Conservation (phyloP, 805 yeast genomes). For the Cyberlindnera galapagoensis region DNA sequence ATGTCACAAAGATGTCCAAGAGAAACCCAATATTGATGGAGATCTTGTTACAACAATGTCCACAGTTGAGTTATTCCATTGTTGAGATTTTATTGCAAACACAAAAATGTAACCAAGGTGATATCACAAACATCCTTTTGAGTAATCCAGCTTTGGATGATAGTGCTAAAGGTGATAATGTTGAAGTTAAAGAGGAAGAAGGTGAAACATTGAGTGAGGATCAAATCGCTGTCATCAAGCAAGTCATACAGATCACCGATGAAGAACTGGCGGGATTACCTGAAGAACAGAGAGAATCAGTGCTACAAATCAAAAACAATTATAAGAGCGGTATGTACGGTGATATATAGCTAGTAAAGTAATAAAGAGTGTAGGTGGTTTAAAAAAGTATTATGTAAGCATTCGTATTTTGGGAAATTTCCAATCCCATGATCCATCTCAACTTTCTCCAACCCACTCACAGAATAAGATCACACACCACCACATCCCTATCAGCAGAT, state of each 20-base stretch:
- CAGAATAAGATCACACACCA: neutral
- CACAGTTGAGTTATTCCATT: conserved; percentile 77
- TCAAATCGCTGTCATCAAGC: conserved; percentile 41
- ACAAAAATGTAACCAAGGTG: conserved; percentile 3
- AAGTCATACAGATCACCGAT: conserved; percentile 46
- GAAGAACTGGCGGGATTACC: conserved; percentile 45
- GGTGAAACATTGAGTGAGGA: conserved; percentile 26
- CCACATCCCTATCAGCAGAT: no score
- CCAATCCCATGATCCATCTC: neutral
- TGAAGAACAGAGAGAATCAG: conserved; percentile 36
- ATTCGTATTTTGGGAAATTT: no score
- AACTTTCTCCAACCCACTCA: neutral
- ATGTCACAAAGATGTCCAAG: conserved; percentile 52
- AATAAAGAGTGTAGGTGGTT: no score
- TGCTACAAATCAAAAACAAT: conserved; percentile 23
- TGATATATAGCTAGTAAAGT: no score
- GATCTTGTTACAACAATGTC: conserved; percentile 57
- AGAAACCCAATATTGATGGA: conserved; percentile 53
- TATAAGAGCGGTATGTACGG: conserved; percentile 25
- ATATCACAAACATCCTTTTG: conserved; percentile 34
- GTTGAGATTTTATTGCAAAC: conserved; percentile 58
- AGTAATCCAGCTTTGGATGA: no score
- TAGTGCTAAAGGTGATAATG: no score
- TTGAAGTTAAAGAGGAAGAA: conserved; percentile 2
- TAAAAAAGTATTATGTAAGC: no score